Conservation (phyloP, 768 basidiomycete species). For the Paxillus involutus region DNA sequence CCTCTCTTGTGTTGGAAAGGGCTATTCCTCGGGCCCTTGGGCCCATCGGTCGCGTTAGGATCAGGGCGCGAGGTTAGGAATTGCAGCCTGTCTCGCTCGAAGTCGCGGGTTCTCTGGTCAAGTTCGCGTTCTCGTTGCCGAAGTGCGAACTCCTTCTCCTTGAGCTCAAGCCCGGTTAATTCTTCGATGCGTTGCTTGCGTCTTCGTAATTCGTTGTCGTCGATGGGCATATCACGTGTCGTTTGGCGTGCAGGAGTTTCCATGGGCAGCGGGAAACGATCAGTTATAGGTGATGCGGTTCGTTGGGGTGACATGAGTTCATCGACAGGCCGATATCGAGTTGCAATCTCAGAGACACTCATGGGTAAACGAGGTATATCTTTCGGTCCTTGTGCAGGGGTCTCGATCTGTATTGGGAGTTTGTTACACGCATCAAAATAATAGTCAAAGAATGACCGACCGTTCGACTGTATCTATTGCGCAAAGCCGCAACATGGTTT, state of each 20-base stretch:
- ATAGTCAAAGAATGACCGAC: constrained; percentile 38
- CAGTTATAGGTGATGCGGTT: constrained; percentile 34
- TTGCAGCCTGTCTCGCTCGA: constrained; percentile 55
- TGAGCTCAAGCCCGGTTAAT: constrained; percentile 49
- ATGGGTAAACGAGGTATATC: constrained; percentile 63
- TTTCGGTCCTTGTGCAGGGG: constrained; percentile 53
- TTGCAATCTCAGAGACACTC: constrained; percentile 64
- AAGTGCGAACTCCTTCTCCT: constrained; percentile 55
- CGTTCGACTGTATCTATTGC: constrained; percentile 56
- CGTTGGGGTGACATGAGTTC: constrained; percentile 42
- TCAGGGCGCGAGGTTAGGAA: constrained; percentile 36
- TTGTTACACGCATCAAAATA: constrained; percentile 2
- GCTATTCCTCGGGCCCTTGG: constrained; percentile 24
- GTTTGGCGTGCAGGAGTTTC: constrained; percentile 21
- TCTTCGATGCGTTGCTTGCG: constrained; percentile 49
- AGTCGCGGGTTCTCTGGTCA: constrained; percentile 49
- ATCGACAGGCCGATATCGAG: constrained; percentile 54
- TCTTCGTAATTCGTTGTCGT: constrained; percentile 27
- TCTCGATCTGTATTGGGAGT: constrained; percentile 40
- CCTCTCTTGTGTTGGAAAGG: constrained; percentile 29
- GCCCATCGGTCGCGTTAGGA: constrained; percentile 25
- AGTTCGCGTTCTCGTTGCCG: constrained; percentile 55
- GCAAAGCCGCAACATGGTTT: constrained; percentile 69
- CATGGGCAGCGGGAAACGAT: constrained; percentile 24
- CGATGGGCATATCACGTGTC: constrained; percentile 15